Percentiles rank a stretch among this genome's conserved stretches.
phyloP scores from a whole-genome alignment of 192 early-diverging fungal species.

The Gaertneriomyces sp. region DNA sequence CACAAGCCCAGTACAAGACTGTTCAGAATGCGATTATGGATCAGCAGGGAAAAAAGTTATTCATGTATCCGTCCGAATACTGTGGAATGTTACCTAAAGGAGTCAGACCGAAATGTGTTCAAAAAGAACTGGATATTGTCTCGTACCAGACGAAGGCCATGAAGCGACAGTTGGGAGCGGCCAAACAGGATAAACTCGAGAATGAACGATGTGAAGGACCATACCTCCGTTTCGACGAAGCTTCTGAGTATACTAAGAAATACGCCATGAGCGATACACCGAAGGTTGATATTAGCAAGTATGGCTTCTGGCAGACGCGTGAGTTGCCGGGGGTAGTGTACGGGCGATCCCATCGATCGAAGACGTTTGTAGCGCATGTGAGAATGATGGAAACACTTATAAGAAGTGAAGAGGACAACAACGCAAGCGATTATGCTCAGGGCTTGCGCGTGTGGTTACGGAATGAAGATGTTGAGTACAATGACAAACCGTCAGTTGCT shows the following conservation, averaged over 20 bases:
- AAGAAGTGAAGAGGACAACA: conserved; percentile 30
- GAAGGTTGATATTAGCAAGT: conserved; percentile 1
- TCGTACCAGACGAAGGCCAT: conserved; percentile 26
- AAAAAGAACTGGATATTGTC: conserved; percentile 49
- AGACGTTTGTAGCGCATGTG: conserved; percentile 34
- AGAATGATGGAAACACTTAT: conserved; percentile 31
- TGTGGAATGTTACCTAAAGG: conserved; percentile 51
- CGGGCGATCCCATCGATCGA: conserved; percentile 14
- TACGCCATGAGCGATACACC: not conserved
- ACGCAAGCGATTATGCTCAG: not conserved
- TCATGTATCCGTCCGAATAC: conserved; percentile 43
- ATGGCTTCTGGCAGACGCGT: conserved; percentile 30
- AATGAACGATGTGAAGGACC: conserved; percentile 14
- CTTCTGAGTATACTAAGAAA: not conserved
- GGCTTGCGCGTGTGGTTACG: conserved; percentile 10
- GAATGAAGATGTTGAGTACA: not conserved
- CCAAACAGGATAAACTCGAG: conserved; percentile 22
- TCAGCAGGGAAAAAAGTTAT: conserved; percentile 42
- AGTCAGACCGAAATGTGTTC: conserved; percentile 44
- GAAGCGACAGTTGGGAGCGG: conserved; percentile 16
- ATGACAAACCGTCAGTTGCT: not conserved
- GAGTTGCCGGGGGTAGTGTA: conserved; percentile 18
- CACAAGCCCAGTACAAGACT: conserved; percentile 55
- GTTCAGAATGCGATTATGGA: conserved; percentile 64
- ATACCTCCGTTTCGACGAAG: not conserved